These are phyloP conservation scores for Gremmenia infestans DNA, from an alignment of 2,329 filamentous ascomycete species.

Conservation along the genomic window DNA sequence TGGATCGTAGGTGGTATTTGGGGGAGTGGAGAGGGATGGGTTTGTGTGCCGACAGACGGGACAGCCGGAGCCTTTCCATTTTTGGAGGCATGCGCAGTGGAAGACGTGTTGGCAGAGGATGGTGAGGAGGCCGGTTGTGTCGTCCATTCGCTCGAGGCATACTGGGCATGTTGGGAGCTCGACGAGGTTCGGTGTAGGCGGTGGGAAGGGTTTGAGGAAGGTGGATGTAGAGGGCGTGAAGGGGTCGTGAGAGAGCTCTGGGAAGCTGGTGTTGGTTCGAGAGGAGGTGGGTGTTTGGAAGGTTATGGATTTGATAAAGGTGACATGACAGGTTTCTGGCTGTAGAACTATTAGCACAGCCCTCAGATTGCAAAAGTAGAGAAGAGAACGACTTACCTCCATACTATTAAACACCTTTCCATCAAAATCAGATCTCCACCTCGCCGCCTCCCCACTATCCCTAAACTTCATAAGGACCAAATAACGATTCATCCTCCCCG, in stretches of 20 bases:
- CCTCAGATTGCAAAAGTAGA: slow-evolving; percentile 1
- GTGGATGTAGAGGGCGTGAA: slow-evolving; percentile 45
- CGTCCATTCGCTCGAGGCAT: slow-evolving; percentile 96
- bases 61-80: slow-evolving; percentile 91
- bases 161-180: slow-evolving; percentile 95
- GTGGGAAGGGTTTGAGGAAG: slow-evolving; percentile 53
- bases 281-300: slow-evolving; percentile 54
- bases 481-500: slow-evolving; percentile 82
- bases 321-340: slow-evolving; percentile 92
- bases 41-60: slow-evolving; percentile 91
- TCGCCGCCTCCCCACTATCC: slow-evolving; percentile 64
- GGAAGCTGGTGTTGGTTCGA: slow-evolving; percentile 39
- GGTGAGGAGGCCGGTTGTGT: slow-evolving; percentile 89
- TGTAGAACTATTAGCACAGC: slow-evolving; percentile 33
- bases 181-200: slow-evolving; percentile 73
- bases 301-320: slow-evolving; percentile 88
- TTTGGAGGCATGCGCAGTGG: slow-evolving; percentile 91
- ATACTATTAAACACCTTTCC: slow-evolving; percentile 89
- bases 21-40: slow-evolving; percentile 37
- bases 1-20: slow-evolving; percentile 36
- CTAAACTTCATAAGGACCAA: slow-evolving; percentile 95
- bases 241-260: slow-evolving; percentile 58
- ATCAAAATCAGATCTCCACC: slow-evolving; percentile 84
- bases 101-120: slow-evolving; percentile 98
- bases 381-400: slow-evolving; percentile 54